phyloP scores from a whole-genome alignment of 108 stramenopile species.

The Skeletonema marinoi region DNA sequence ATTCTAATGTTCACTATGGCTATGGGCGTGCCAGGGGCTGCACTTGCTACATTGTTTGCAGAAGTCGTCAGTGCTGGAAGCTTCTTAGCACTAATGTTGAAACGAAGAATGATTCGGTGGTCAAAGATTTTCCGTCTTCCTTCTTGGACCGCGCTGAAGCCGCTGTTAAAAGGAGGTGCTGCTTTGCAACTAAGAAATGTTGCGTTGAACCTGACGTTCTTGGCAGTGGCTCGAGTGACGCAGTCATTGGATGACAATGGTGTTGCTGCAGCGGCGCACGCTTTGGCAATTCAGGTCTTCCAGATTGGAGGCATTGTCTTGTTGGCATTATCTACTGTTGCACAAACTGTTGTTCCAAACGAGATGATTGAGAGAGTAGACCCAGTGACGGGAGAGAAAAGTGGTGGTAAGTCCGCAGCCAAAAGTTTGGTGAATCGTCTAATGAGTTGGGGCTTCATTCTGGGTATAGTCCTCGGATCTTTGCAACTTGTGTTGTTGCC shows the following conservation, averaged over 20 bases:
- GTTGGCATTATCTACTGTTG: conserved; percentile 79
- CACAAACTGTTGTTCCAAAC: conserved; percentile 84
- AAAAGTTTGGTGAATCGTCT: conserved; percentile 74
- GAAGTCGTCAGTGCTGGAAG: conserved; percentile 72
- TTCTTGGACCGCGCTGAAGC: conserved; percentile 59
- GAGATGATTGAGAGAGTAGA: conserved; percentile 76
- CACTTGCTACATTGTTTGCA: conserved; percentile 78
- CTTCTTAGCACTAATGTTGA: conserved; percentile 63
- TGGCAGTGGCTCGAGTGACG: conserved; percentile 80
- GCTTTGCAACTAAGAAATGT: conserved; percentile 86
- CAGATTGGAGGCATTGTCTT: conserved; percentile 87
- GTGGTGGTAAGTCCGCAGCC: conserved; percentile 66
- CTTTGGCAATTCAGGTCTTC: conserved; percentile 87
- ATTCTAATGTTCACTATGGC: conserved; percentile 78
- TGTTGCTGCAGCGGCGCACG: conserved; percentile 84
- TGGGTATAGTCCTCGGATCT: conserved; percentile 67
- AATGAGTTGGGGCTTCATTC: conserved; percentile 83
- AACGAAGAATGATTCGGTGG: conserved; percentile 59
- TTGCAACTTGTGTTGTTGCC: conserved; percentile 77
- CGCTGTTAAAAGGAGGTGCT: conserved; percentile 75
- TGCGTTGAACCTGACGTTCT: conserved; percentile 83
- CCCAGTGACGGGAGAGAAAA: conserved; percentile 39
- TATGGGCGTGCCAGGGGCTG: conserved; percentile 90
- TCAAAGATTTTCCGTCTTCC: conserved; percentile 66
- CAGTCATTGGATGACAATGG: conserved; percentile 86